Base-by-base conservation (phyloP, 257 asterid species). In the Marsdenia floribunda region DNA sequence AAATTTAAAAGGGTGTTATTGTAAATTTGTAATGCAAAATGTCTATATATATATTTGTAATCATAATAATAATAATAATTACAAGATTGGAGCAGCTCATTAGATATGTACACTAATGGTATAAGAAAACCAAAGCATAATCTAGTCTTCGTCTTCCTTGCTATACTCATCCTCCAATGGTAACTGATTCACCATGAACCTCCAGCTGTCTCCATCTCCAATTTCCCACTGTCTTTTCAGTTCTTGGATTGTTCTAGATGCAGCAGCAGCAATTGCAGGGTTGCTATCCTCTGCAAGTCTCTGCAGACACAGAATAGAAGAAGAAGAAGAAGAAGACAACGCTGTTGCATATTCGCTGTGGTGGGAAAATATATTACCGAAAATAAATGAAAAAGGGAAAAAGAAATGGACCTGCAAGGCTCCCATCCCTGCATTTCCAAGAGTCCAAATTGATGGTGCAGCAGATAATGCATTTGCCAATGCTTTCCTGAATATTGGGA, bases 341-440 rank as follows among this genome's bases (percentile, higher is more conserved):
- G 8, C n/a, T n/a, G 2, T 44, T 18, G 22, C n/a, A 49, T 19
- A 24, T 7, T 44, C 0, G 0, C 6, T 1, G 13, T 53, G 71
- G 21, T 3, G 7, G 22, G 11, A 63, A 42, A 10, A 4, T 3
- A 53, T 13, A 52, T 19, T 44, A 49, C 19, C 47, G 0, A 19
- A 50, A 46, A 57, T 21, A 24, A 70, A 35, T 33, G 47, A 35
- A 35, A 15, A 29, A 9, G 10, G 11, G 21, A 9, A 54, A 6
- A 26, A 60, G 49, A 13, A 16, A 33, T 15, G 24, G 70, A 91
- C 98, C 98, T 90, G 96, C 78, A 93, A 86, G 24, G 97, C 98
- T 76, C 98, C 97, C 97, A 93, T 93, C 89, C 98, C 98, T 9
- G 97, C 98, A 70, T 93, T 93, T 76, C 98, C 98, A 18, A 93